These are phyloP conservation scores for Leishmania mexicana DNA, from an alignment of 208 protist species.

Conservation along the genomic window DNA sequence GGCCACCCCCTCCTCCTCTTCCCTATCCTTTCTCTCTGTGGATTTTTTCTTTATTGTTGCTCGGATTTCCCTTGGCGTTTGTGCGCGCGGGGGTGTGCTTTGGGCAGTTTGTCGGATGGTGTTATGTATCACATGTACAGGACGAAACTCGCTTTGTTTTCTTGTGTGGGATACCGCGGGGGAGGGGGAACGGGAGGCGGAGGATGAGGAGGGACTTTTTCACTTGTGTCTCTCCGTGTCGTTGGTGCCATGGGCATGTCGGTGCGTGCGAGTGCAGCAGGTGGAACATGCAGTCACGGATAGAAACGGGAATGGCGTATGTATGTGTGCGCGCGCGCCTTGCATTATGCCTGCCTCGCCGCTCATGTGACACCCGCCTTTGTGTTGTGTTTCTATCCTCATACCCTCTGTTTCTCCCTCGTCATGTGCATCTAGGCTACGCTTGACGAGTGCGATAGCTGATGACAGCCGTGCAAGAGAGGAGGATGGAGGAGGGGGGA, in stretches of 20 bases:
- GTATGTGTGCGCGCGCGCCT: background rate
- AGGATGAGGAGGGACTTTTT: background rate
- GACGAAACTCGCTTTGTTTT: background rate
- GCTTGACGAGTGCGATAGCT: background rate
- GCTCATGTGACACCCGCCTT: too few relatives aligned
- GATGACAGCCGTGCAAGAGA: background rate
- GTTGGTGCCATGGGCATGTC: background rate
- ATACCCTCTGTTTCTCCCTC: background rate
- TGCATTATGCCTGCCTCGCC: background rate
- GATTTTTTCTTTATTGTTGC: background rate
- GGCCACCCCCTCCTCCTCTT: background rate
- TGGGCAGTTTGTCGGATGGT: too few relatives aligned
- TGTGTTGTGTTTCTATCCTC: background rate
- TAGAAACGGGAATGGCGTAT: background rate
- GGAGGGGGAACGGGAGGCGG: background rate
- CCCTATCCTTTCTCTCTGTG: background rate
- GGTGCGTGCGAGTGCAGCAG: background rate
- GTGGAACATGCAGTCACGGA: background rate
- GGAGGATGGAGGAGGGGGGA: background rate
- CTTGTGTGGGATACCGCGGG: background rate
- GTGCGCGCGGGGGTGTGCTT: background rate
- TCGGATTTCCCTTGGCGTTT: background rate
- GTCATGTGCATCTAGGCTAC: too few relatives aligned
- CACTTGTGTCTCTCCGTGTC: background rate
- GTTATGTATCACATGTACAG: background rate